Evolutionary conservation across 2,329 filamentous ascomycete genomes (phyloP).

Genomic region (Neoarthrinium moseri): DNA sequence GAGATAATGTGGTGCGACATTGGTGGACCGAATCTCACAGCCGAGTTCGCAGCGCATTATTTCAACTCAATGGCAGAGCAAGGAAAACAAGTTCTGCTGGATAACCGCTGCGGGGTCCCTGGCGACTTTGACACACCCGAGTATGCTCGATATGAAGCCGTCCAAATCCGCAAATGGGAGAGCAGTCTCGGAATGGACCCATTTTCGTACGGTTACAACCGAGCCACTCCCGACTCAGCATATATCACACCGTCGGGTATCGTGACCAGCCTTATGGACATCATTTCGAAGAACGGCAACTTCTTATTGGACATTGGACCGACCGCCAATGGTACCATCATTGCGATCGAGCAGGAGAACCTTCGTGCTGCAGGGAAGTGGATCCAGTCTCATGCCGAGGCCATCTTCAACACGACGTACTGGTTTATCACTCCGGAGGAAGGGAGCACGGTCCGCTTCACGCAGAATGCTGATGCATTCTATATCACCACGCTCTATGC

Average conservation of each 20-base stretch:
- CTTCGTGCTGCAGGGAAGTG: slow-evolving; percentile 51
- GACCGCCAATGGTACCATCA: slow-evolving; percentile 51
- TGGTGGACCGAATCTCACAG: slow-evolving; percentile 40
- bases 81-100: slow-evolving; percentile 51
- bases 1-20: slow-evolving; percentile 53
- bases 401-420: slow-evolving; percentile 57
- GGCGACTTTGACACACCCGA: slow-evolving; percentile 61
- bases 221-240: slow-evolving; percentile 43
- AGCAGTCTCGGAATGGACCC: slow-evolving; percentile 52
- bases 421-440: slow-evolving; percentile 23
- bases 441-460: slow-evolving; percentile 45
- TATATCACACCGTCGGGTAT: slow-evolving; percentile 54
- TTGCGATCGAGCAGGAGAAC: slow-evolving; percentile 44
- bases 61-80: slow-evolving; percentile 35
- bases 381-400: slow-evolving; percentile 53
- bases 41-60: slow-evolving; percentile 39
- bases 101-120: slow-evolving; percentile 54
- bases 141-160: slow-evolving; percentile 48
- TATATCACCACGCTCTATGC: slow-evolving; percentile 43
- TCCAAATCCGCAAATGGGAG: slow-evolving; percentile 59
- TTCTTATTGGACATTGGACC: slow-evolving; percentile 57
- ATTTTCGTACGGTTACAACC: slow-evolving; percentile 58
- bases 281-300: slow-evolving; percentile 37
- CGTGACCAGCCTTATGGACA: slow-evolving; percentile 35
- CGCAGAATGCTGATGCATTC: slow-evolving; percentile 50